phyloP scores from a whole-genome alignment of 176 grass and related monocot genomes.

The Dendrocalamus sinicus region DNA sequence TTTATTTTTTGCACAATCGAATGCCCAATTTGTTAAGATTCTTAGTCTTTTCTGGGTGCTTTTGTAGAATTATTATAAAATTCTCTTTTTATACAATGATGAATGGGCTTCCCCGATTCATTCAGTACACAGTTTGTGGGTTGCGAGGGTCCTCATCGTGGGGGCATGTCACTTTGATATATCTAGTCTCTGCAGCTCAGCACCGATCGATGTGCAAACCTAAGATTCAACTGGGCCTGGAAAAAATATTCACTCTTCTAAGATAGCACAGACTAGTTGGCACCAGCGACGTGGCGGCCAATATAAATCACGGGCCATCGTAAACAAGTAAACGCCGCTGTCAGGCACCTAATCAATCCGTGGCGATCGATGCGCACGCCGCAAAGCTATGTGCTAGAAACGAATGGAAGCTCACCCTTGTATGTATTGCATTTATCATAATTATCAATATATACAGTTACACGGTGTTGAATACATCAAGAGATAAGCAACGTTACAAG shows the following conservation, averaged over 20 bases:
- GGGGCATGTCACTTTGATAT: neutral
- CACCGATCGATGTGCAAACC: slow-evolving; percentile 1
- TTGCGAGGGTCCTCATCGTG: slow-evolving; percentile 16
- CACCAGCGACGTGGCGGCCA: neutral
- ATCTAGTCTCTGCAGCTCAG: neutral
- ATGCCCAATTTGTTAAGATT: neutral
- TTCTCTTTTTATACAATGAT: neutral
- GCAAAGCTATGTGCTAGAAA: neutral
- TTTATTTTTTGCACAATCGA: neutral
- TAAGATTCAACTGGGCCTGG: neutral
- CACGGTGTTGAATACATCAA: too few species aligned
- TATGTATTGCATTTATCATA: too few species aligned
- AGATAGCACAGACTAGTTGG: neutral
- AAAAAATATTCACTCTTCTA: neutral
- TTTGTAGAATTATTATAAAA: neutral
- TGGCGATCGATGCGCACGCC: neutral
- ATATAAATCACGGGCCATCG: neutral
- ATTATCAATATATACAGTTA: too few species aligned
- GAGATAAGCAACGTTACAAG: too few species aligned
- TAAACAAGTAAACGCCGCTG: neutral
- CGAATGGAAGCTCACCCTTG: too few species aligned
- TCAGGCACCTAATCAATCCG: neutral
- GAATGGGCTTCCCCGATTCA: slow-evolving; percentile 16
- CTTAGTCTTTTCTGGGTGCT: neutral
- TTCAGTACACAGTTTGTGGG: neutral